These are phyloP conservation scores for Paxillus involutus DNA, from an alignment of 768 basidiomycete genomes.

Conservation along the genomic window DNA sequence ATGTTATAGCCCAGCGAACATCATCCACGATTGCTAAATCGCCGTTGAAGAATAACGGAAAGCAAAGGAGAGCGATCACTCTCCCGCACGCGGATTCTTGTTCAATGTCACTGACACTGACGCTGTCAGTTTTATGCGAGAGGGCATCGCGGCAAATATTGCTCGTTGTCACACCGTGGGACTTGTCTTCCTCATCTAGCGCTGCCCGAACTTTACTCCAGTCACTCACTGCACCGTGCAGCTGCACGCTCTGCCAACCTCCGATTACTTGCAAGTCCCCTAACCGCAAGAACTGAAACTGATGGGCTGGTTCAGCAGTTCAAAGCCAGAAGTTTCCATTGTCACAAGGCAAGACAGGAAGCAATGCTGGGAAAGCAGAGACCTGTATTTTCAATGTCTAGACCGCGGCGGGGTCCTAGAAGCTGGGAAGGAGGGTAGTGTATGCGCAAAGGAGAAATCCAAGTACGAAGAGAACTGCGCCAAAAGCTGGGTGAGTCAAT, in stretches of 20 bases:
- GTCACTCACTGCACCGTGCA: too few relatives aligned
- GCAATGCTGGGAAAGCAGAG: conserved; percentile 83
- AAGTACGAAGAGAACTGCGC: conserved; percentile 76
- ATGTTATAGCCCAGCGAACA: conserved; percentile 8
- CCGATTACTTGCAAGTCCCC: neutral
- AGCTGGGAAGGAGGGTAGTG: conserved; percentile 66
- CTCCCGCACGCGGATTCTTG: neutral
- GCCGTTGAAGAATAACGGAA: neutral
- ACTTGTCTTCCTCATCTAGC: too few relatives aligned
- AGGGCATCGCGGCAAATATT: too few relatives aligned
- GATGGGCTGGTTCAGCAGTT: conserved; percentile 39
- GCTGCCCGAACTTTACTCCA: too few relatives aligned
- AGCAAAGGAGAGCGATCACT: neutral
- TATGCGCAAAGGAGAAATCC: conserved; percentile 57
- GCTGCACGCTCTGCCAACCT: neutral
- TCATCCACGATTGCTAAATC: conserved; percentile 1
- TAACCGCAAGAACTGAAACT: conserved; percentile 2
- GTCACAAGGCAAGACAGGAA: conserved; percentile 65
- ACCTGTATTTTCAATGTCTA: conserved; percentile 84
- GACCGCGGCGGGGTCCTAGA: conserved; percentile 67
- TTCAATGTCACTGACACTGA: too few relatives aligned
- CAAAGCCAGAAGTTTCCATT: conserved; percentile 38
- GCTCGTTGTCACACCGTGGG: too few relatives aligned
- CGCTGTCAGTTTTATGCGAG: too few relatives aligned
- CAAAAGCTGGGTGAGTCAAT: conserved; percentile 78